Percentiles rank a stretch among this genome's conserved stretches.
phyloP scores from a whole-genome alignment of 768 basidiomycete species.

The Lactifluus piperatus region DNA sequence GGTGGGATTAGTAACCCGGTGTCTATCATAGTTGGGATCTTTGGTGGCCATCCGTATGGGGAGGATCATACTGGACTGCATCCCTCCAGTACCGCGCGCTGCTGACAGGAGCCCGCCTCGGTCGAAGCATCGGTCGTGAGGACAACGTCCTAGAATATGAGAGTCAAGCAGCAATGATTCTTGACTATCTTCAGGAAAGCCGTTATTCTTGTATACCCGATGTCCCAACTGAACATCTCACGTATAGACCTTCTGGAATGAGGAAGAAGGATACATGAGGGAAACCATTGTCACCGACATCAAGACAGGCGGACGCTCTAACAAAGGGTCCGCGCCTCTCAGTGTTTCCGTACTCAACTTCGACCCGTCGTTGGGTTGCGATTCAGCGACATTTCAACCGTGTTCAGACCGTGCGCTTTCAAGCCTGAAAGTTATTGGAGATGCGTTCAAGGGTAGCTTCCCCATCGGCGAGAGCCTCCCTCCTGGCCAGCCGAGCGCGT shows the following conservation, averaged over 20 bases:
- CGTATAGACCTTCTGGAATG: conserved; percentile 13
- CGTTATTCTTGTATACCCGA: background rate
- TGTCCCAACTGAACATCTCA: background rate
- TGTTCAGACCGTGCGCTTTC: conserved; percentile 27
- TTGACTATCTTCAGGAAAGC: conserved; percentile 14
- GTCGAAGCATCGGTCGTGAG: conserved; percentile 2
- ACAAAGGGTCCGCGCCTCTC: conserved; percentile 26
- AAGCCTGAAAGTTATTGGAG: conserved; percentile 21
- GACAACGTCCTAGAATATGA: background rate
- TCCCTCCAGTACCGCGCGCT: conserved; percentile 10
- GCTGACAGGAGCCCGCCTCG: conserved; percentile 2
- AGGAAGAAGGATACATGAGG: conserved; percentile 7
- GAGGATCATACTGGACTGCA: conserved; percentile 13
- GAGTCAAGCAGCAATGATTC: conserved; percentile 1
- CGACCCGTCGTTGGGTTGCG: no score
- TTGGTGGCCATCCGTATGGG: conserved; percentile 10
- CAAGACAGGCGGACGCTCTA: conserved; percentile 20
- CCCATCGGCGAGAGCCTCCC: conserved; percentile 21
- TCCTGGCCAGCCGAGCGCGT: background rate
- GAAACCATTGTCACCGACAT: conserved; percentile 9
- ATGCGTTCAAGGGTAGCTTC: conserved; percentile 25
- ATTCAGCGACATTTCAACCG: no score
- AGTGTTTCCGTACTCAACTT: conserved; percentile 27
- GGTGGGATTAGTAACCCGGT: background rate
- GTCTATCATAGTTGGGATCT: conserved; percentile 7